Evolutionary conservation across 805 yeast species (phyloP).

Genomic region (Candida ficus): DNA sequence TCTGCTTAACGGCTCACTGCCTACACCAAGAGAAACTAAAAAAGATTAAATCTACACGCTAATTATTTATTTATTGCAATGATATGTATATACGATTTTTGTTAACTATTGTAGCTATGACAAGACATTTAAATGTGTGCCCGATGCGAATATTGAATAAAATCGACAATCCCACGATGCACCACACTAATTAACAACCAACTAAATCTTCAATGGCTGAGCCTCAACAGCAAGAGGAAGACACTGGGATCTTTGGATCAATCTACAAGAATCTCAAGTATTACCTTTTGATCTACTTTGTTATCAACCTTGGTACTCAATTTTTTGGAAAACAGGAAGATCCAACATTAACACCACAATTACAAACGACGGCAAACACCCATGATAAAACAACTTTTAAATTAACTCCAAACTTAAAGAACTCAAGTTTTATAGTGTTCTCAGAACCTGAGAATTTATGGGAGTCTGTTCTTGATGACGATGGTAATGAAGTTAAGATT

Average conservation of each 20-base stretch:
- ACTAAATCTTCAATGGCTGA: too few relatives aligned
- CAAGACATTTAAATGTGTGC: too few relatives aligned
- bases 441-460: constrained; percentile 12
- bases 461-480: constrained; percentile 2
- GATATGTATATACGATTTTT: too few relatives aligned
- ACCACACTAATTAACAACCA: too few relatives aligned
- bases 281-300: constrained; percentile 9
- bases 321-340: constrained; percentile 5
- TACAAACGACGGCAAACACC: too few relatives aligned
- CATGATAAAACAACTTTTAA: too few relatives aligned
- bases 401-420: constrained; percentile 11
- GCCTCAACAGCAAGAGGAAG: background rate
- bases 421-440: constrained; percentile 10
- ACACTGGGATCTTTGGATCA: background rate
- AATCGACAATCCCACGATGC: too few relatives aligned
- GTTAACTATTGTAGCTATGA: too few relatives aligned
- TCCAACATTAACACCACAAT: too few relatives aligned
- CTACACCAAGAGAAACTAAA: background rate
- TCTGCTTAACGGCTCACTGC: constrained; percentile 11
- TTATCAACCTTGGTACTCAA: constrained; percentile 7
- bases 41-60: background rate
- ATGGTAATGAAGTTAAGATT: constrained; percentile 10
- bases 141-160: too few relatives aligned
- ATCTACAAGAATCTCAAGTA: constrained; percentile 6
- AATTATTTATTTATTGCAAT: too few relatives aligned